These are phyloP conservation scores for Picea glauca DNA, from an alignment of 75 land plant genomes.

Conservation along the genomic window DNA sequence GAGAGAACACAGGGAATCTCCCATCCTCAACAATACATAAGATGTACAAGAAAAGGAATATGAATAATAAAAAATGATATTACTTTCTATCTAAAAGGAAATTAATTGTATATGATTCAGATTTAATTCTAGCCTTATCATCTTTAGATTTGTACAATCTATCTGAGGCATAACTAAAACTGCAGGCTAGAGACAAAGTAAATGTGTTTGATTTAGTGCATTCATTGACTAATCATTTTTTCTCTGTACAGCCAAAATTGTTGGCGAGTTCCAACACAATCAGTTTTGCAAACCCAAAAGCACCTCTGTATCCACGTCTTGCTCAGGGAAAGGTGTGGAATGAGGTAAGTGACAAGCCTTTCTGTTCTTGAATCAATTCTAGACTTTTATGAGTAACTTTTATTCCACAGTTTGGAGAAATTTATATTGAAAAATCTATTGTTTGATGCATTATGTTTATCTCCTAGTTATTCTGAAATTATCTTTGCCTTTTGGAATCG, in stretches of 20 bases:
- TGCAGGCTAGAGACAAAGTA: background rate
- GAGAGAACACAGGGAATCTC: too few relatives aligned
- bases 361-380: background rate
- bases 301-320: constrained; percentile 85
- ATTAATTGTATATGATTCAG: too few relatives aligned
- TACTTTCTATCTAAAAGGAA: too few relatives aligned
- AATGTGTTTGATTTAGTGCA: background rate
- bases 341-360: constrained; percentile 42
- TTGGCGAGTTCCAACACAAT: constrained; percentile 74
- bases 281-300: constrained; percentile 76
- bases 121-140: too few relatives aligned
- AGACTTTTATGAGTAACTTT: background rate
- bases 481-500: background rate
- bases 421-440: background rate
- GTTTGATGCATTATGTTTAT: background rate
- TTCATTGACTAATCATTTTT: background rate
- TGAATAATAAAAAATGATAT: too few relatives aligned
- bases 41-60: too few relatives aligned
- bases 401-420: background rate
- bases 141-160: too few relatives aligned
- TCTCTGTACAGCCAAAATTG: constrained; percentile 72
- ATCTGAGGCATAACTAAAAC: too few relatives aligned
- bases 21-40: too few relatives aligned
- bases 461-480: background rate
- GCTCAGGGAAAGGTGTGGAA: constrained; percentile 81